A percentile compares a stretch with the other conserved stretches of the same genome.
phyloP scores from a whole-genome alignment of 208 protist genomes.

The Strigomonas culicis region DNA sequence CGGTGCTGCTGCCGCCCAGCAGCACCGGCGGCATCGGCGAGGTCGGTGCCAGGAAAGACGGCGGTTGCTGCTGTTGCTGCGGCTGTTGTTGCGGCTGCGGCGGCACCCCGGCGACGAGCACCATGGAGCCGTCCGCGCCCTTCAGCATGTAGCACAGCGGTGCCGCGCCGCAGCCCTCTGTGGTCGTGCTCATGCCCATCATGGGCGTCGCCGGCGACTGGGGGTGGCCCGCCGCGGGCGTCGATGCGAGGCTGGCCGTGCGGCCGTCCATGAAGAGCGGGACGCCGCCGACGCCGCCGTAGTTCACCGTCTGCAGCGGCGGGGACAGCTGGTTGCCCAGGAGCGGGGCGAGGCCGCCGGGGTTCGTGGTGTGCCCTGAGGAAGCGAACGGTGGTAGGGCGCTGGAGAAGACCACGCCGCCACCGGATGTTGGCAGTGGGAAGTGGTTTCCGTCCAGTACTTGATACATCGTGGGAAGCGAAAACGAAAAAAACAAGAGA shows the following conservation, averaged over 20 bases:
- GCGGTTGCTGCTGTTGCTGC: background rate
- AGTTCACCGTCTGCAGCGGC: too few species aligned
- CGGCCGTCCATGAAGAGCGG: too few species aligned
- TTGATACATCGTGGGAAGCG: too few species aligned
- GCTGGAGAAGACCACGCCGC: background rate
- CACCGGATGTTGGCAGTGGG: background rate
- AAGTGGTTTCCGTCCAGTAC: too few species aligned
- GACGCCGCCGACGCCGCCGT: too few species aligned
- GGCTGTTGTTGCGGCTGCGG: background rate
- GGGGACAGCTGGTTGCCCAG: too few species aligned
- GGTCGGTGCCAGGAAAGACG: background rate
- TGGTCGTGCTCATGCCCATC: background rate
- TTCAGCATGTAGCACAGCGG: background rate
- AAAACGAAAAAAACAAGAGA: too few species aligned
- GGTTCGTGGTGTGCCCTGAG: too few species aligned
- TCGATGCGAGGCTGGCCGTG: too few species aligned
- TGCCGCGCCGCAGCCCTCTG: too few species aligned
- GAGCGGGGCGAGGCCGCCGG: too few species aligned
- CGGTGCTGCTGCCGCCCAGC: background rate
- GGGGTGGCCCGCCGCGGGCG: background rate
- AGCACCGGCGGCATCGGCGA: background rate
- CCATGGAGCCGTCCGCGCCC: background rate
- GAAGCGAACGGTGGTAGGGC: too few species aligned
- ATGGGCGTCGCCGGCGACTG: background rate
- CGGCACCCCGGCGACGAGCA: background rate